A percentile compares a stretch with the other conserved stretches of the same genome.
Evolutionary conservation across 2,329 filamentous ascomycete genomes (phyloP).

Genomic region (Phoma sp.): DNA sequence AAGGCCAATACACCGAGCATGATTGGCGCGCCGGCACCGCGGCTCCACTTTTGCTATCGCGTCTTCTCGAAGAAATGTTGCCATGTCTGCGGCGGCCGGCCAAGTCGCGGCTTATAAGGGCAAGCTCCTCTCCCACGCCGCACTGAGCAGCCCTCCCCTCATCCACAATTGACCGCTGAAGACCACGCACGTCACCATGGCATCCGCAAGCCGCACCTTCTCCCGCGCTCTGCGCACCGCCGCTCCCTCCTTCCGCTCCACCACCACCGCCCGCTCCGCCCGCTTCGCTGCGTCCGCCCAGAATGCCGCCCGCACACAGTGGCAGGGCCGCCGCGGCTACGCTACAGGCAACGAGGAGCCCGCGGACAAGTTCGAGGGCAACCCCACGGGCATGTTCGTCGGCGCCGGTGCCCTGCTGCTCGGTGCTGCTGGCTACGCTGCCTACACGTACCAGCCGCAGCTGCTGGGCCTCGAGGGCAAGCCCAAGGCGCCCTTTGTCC

Average conservation of each 20-base stretch:
- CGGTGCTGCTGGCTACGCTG: slow-evolving; percentile 37
- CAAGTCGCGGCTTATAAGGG: slow-evolving; percentile 21
- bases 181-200: slow-evolving; percentile 32
- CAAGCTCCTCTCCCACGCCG: background rate
- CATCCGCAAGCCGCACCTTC: slow-evolving; percentile 44
- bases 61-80: slow-evolving; percentile 26
- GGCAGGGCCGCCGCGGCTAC: slow-evolving; percentile 69
- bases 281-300: slow-evolving; percentile 66
- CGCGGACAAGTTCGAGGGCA: slow-evolving; percentile 56
- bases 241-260: slow-evolving; percentile 60
- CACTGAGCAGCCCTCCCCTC: background rate
- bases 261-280: slow-evolving; percentile 61
- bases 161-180: slow-evolving; percentile 19
- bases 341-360: slow-evolving; percentile 63
- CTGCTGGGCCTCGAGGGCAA: slow-evolving; percentile 44
- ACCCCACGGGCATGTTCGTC: slow-evolving; percentile 49
- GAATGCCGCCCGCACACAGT: slow-evolving; percentile 74
- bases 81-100: slow-evolving; percentile 18
- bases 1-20: slow-evolving; percentile 1
- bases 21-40: slow-evolving; percentile 23
- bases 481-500: slow-evolving; percentile 64
- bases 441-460: slow-evolving; percentile 64
- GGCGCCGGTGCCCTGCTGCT: slow-evolving; percentile 41
- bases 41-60: slow-evolving; percentile 9
- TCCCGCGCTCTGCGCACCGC: slow-evolving; percentile 50